These are phyloP conservation scores for Fusarium sp. DNA, from an alignment of 2,329 filamentous ascomycete genomes.

Conservation along the genomic window DNA sequence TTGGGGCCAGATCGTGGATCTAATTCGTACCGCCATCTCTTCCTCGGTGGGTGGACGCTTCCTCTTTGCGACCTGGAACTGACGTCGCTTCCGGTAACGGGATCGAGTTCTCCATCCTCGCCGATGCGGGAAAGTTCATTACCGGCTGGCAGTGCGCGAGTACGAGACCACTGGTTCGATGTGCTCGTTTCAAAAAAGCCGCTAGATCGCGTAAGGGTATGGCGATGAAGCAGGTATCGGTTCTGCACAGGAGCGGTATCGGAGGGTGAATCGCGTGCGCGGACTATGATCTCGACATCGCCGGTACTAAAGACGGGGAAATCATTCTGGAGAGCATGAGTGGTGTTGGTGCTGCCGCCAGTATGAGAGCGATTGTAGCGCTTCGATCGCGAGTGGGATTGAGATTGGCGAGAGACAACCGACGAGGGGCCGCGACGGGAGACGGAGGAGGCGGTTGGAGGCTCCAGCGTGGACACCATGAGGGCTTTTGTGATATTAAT, in stretches of 20 bases:
- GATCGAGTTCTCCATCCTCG: conserved; percentile 51
- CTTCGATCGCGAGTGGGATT: conserved; percentile 67
- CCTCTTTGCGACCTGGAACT: conserved; percentile 32
- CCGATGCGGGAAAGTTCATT: conserved; percentile 66
- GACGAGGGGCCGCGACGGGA: conserved; percentile 66
- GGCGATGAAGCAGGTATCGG: conserved; percentile 85
- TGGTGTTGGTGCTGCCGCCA: conserved; percentile 74
- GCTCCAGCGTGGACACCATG: conserved; percentile 74
- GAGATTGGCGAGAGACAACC: conserved; percentile 71
- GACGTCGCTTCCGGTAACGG: conserved; percentile 39
- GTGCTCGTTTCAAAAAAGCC: conserved; percentile 93
- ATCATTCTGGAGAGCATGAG: conserved; percentile 82
- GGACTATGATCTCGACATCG: conserved; percentile 90
- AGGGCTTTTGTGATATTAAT: conserved; percentile 41
- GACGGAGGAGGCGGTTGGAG: conserved; percentile 59
- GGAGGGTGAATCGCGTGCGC: conserved; percentile 58
- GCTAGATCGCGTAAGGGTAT: conserved; percentile 89
- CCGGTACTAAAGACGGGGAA: conserved; percentile 94
- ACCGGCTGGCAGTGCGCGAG: conserved; percentile 46
- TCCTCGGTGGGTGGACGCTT: conserved; percentile 48
- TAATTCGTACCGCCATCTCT: conserved; percentile 87
- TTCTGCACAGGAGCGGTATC: conserved; percentile 64
- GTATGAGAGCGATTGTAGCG: conserved; percentile 85
- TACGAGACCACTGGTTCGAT: conserved; percentile 76
- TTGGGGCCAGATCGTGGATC: conserved; percentile 78